Conservation (phyloP, 129 eudicot genomes). For the Gnaphalium uliginosum region DNA sequence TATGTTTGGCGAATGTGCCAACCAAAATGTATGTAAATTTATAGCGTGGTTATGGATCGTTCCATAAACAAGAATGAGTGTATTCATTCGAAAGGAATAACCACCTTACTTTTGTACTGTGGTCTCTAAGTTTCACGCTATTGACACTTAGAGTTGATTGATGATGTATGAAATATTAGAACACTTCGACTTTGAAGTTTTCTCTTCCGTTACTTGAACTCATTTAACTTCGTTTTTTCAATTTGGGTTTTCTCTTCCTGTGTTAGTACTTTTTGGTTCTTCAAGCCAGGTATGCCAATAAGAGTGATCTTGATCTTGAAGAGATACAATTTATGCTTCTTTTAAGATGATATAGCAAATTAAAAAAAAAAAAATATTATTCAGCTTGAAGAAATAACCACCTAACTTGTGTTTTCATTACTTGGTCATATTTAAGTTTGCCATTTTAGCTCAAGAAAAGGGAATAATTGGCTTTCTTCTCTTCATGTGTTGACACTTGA, state of each 20-base stretch:
- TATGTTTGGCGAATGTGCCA: constrained; percentile 19
- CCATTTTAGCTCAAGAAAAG: background rate
- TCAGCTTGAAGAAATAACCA: too few relatives aligned
- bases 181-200: background rate
- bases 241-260: background rate
- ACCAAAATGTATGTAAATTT: constrained; percentile 22
- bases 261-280: background rate
- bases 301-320: background rate
- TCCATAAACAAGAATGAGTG: background rate
- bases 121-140: background rate
- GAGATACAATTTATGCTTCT: too few relatives aligned
- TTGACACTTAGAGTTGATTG: constrained; percentile 17
- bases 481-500: constrained; percentile 19
- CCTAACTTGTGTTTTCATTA: too few relatives aligned
- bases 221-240: background rate
- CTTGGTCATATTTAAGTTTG: background rate
- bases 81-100: constrained; percentile 12
- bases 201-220: background rate
- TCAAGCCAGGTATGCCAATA: background rate
- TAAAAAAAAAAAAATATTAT: too few relatives aligned
- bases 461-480: background rate
- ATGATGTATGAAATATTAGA: constrained; percentile 16
- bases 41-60: background rate
- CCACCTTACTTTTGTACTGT: constrained; percentile 20
- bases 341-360: too few relatives aligned